These are phyloP conservation scores for Leishmania martiniquensis DNA, from an alignment of 208 protist species.

Conservation along the genomic window DNA sequence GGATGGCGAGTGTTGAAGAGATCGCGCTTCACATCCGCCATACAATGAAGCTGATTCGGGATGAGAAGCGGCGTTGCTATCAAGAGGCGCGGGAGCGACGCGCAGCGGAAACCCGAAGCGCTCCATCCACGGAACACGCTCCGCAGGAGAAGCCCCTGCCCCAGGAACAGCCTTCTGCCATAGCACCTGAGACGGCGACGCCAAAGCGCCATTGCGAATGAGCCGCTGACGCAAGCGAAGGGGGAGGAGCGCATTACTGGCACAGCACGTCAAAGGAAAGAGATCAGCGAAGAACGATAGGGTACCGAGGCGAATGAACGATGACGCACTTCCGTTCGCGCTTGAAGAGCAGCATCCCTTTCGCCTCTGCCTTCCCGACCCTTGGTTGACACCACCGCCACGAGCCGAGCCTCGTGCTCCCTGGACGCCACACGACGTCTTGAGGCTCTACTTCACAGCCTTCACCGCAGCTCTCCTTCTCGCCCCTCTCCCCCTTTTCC, in stretches of 20 bases:
- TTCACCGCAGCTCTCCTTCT: background rate
- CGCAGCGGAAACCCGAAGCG: background rate
- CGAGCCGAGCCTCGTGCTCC: too few species aligned
- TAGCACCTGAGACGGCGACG: background rate
- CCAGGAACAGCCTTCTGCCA: background rate
- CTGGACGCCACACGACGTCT: too few species aligned
- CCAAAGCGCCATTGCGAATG: background rate
- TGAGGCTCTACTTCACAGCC: too few species aligned
- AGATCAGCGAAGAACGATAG: background rate
- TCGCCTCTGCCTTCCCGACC: background rate
- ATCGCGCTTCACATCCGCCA: conserved; percentile 69
- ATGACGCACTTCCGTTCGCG: background rate
- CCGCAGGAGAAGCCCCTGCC: background rate
- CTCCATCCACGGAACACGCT: background rate
- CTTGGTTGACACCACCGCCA: too few species aligned
- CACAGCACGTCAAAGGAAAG: background rate
- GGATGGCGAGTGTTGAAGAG: conserved; percentile 88
- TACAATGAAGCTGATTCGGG: conserved; percentile 72
- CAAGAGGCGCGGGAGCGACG: conserved; percentile 9
- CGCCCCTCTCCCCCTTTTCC: background rate
- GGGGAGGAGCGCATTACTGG: background rate
- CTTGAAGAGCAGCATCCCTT: background rate
- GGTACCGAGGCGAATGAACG: background rate
- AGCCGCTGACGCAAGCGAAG: background rate
- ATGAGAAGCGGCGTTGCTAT: conserved; percentile 30